Base-by-base conservation (phyloP, 164 flowering plant genomes). In the Vitis rupestris region DNA sequence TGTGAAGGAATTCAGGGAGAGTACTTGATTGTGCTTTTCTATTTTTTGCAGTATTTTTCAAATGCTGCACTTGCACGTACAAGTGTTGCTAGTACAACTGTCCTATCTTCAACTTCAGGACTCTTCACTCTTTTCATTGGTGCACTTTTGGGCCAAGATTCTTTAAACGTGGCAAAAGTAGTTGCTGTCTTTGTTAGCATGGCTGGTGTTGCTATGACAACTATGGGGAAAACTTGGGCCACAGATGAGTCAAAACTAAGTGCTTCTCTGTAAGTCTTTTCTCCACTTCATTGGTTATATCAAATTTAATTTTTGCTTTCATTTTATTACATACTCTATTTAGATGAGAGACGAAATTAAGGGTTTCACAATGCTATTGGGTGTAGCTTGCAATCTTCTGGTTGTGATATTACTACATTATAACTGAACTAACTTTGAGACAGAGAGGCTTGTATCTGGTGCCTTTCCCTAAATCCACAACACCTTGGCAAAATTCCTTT, bases 221-320 rank as follows among this genome's bases (percentile, higher is more conserved):
- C 99, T 60, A 71, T 93, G 13, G 99, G 99, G 27, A 96, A 96
- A 81, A 96, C 99, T 64, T 96, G 99, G 99, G 97, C 99, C 15
- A 44, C 90, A 23, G 99, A 96, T 75, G 99, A 96, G 9, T 75
- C 90, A 29, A 76, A 87, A 62, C 17, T 81, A 62, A 83, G 69
- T 72, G 56, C 89, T 73, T 76, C 91, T 67, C 69, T 67, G 98
- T 93, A 81, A 76, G 84, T 76, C 58, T 64, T 69, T 27, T 62
- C 23, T 70, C 53, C 50, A 44, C 61, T 62, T 66, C 6, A 37
- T 59, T 13, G 44, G 9, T 47, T 37, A 23, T 16, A 47, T 55
- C 9, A 51, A 51, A 44, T 47, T 61, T 56, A 31, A 57, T 66
- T 19, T 51, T 37, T n/a, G 3, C 44, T 44, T 60, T 4, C 6